A percentile compares a stretch with the other conserved stretches of the same genome.
These are phyloP conservation scores for Penicillium dipodomyicola DNA, from an alignment of 495 filamentous ascomycete species.

Conservation along the genomic window DNA sequence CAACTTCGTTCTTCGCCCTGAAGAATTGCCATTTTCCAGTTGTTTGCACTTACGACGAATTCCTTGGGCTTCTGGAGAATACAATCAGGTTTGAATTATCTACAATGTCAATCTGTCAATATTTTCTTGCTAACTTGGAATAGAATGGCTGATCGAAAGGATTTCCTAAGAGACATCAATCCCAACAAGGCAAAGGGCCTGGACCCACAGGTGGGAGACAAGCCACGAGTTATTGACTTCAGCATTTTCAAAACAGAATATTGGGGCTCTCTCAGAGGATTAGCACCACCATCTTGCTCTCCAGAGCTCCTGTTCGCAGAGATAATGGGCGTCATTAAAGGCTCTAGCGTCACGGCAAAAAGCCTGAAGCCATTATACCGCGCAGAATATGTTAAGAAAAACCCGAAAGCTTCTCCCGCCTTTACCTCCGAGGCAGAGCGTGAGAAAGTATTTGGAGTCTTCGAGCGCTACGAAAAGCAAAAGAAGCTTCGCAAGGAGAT, in stretches of 20 bases:
- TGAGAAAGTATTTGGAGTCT: conserved; percentile 31
- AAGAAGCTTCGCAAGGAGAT: conserved; percentile 31
- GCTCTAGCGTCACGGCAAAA: conserved; percentile 21
- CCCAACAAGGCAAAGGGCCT: not conserved
- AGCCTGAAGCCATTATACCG: conserved; percentile 25
- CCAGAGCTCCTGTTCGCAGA: conserved; percentile 42
- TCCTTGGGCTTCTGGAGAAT: conserved; percentile 37
- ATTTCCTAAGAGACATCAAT: conserved; percentile 6
- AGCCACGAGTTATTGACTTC: conserved; percentile 32
- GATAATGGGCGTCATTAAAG: conserved; percentile 48
- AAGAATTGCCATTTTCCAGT: conserved; percentile 36
- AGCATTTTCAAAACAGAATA: conserved; percentile 37
- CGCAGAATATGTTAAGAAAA: conserved; percentile 30
- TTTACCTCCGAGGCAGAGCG: conserved; percentile 31
- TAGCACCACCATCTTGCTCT: conserved; percentile 19
- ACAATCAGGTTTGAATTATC: conserved; percentile 10
- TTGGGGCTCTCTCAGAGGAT: conserved; percentile 32
- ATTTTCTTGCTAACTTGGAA: not conserved
- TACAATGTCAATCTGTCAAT: not conserved
- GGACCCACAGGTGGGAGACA: not conserved
- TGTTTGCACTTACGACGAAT: conserved; percentile 41
- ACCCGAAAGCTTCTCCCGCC: conserved; percentile 26
- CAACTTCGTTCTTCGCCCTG: conserved; percentile 24
- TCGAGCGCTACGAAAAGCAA: conserved; percentile 35
- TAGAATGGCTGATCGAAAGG: conserved; percentile 17